phyloP scores from a whole-genome alignment of 2,329 filamentous ascomycete species.

The Penicillium sp. region DNA sequence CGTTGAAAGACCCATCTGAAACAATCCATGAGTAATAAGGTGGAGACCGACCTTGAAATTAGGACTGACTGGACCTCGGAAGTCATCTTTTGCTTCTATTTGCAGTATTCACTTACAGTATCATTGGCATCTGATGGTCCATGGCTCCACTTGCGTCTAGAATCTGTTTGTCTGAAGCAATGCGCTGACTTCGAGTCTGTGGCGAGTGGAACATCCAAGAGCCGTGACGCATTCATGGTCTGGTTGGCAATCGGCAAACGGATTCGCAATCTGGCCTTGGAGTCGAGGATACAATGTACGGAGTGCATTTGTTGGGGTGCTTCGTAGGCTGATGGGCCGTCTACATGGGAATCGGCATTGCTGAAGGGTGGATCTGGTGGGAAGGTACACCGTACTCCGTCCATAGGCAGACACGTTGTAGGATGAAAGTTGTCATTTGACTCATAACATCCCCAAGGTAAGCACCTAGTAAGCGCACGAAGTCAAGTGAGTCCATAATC shows the following conservation, averaged over 20 bases:
- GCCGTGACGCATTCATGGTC: not conserved
- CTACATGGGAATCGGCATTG: no score
- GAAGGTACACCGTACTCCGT: not conserved
- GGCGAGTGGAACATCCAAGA: not conserved
- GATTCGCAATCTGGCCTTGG: constrained; percentile 2
- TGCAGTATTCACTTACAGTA: not conserved
- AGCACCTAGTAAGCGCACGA: no score
- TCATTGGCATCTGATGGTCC: not conserved
- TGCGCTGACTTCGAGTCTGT: not conserved
- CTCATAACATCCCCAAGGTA: not conserved
- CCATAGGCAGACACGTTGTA: not conserved
- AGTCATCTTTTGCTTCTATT: constrained; percentile 5
- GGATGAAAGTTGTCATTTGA: not conserved
- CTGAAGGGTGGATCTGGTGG: not conserved
- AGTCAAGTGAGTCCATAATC: no score
- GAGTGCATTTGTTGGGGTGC: not conserved
- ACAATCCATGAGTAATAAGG: constrained; percentile 6
- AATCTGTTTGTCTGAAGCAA: not conserved
- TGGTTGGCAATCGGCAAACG: constrained; percentile 6
- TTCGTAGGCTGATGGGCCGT: no score
- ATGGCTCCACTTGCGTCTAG: constrained; percentile 9
- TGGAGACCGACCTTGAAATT: constrained; percentile 3
- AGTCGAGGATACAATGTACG: not conserved
- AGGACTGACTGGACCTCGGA: not conserved
- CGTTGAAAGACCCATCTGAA: constrained; percentile 3